Base-by-base conservation (phyloP, 805 yeast genomes). In the Yamadazyma kitorensis region DNA sequence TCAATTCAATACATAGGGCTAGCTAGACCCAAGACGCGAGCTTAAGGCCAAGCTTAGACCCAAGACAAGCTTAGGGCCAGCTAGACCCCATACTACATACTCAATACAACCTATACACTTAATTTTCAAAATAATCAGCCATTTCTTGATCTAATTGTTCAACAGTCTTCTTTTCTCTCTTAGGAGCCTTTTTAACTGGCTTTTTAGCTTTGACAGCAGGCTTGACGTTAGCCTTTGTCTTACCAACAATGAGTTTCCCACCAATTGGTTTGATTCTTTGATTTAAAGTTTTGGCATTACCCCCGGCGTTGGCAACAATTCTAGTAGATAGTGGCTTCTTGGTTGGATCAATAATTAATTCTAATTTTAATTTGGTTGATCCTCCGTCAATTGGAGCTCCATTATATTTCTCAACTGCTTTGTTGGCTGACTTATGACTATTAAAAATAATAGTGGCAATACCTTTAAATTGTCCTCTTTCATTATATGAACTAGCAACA, bases 81-180 rank as follows among this genome's bases (percentile, higher is more conserved):
- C 11, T 21, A 21, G 11, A 21, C 24, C 11, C n/a, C n/a, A n/a
- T n/a, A 20, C 22, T 20, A 20, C 22, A 8, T 20, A 20, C 7
- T 7, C 22, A 17, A 6, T 28, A 30, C 24, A 22, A 22, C 12
- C 19, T 27, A 27, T 18, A 14, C 27, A 29, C 23, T 19, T 34
- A 48, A 29, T 42, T 69, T 43, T 78, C 80, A 51, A 91, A 89
- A 69, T 91, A 91, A 58, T 89, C 98, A 44, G 88, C 84, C 98
- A 93, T 91, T 70, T 91, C 98, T 59, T 89, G 95, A 66, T 93
- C 98, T 57, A 91, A 78, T 66, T 93, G 91, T 61, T 86, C 98
- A 45, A 85, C 72, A 34, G 95, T 80, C 76, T 88, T 88, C 64
- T 71, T 70, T 44, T 59, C 61, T 44, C 59, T 70, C 52, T 62